Evolutionary conservation across 805 yeast genomes (phyloP), one percentile per base, ranked within the genome.

Genomic region (Isabelozyma rhagii): DNA sequence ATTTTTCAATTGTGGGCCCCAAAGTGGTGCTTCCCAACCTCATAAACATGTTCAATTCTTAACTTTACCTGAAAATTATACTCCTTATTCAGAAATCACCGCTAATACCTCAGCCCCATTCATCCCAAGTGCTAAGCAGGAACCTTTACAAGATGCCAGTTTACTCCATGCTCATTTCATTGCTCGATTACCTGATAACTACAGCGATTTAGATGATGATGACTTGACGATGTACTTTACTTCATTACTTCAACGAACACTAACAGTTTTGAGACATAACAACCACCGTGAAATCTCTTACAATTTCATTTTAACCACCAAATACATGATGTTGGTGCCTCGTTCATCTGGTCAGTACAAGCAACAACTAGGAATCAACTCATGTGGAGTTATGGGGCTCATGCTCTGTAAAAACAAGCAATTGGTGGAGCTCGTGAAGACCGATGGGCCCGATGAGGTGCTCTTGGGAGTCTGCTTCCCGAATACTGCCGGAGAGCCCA

Each of bases 41-140:
- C 99, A 93, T 71, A 90, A 89, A 63, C 99, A 93, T 68, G 68
- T 94, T 54, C 99, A 94, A 68, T 84, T 92, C 67, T 73, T 93
- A 78, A 75, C 82, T 42, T 71, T 88, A 42, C 96, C 97, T 1
- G 44, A 58, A 8, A 69, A 74, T 18, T 84, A 83, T 62, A 67
- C 66, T 1, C 79, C 87, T 6, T 83, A 79, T 62, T 86, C 89
- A 46, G 84, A 82, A 43, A 42, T 27, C 1, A 45, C 71, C n/a
- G 63, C 63, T 2, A 59, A 78, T n/a, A 71, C 78, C 14, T 67
- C 73, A 4, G 74, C 72, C 3, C 74, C 80, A 40, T 85, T 74
- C 60, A 65, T 85, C 34, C 91, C 92, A 5, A 75, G 69, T 49
- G 58, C 69, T 31, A 69, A 68, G 9, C 68, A 68, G 48, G 85